Evolutionary conservation across 441 rosid species (phyloP).

Genomic region (Corymbia calophylla): DNA sequence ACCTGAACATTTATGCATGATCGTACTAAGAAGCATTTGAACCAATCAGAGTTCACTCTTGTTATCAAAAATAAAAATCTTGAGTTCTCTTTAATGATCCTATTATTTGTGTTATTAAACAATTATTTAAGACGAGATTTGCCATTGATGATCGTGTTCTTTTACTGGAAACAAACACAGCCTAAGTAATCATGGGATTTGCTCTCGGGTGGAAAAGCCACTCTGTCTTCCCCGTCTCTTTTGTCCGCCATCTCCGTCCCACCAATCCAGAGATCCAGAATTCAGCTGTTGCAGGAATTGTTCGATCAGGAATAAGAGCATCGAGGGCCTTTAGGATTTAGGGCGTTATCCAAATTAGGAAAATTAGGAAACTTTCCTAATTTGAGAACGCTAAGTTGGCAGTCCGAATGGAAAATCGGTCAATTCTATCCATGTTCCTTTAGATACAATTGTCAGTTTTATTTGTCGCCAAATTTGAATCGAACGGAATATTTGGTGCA

Average conservation of each 20-base stretch:
- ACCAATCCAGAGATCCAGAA: neutral
- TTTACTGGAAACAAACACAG: too few species aligned
- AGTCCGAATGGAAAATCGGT: too few species aligned
- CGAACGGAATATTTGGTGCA: neutral
- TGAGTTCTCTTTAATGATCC: too few species aligned
- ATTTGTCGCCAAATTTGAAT: neutral
- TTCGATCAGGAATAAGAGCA: neutral
- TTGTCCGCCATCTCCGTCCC: neutral
- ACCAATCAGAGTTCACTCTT: too few species aligned
- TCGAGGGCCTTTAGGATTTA: neutral
- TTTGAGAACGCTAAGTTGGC: neutral
- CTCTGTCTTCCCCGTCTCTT: neutral
- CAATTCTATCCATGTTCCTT: neutral
- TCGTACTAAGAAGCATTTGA: neutral
- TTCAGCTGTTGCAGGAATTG: neutral
- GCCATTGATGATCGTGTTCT: neutral
- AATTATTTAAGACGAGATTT: neutral
- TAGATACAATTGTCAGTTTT: neutral
- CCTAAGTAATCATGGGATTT: too few species aligned
- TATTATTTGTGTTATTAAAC: too few species aligned
- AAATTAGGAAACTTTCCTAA: too few species aligned
- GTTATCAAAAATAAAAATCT: too few species aligned
- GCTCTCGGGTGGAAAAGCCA: neutral
- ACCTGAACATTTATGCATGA: conserved; percentile 26
- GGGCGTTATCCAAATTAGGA: neutral